Evolutionary conservation across 2,329 filamentous ascomycete species (phyloP), one percentile per base, ranked within the genome.

Genomic region (Ophiostoma quercus): DNA sequence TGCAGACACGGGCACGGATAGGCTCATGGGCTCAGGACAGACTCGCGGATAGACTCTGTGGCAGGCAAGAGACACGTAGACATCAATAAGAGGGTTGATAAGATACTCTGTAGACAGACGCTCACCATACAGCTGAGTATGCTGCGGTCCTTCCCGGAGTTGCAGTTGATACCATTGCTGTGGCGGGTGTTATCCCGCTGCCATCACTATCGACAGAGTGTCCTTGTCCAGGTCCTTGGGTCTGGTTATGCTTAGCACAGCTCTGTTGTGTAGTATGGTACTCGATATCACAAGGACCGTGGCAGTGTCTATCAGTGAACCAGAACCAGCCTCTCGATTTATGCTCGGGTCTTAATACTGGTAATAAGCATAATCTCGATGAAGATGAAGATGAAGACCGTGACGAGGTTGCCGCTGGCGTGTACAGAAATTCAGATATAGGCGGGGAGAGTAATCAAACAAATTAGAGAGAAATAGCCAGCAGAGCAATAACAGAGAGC

Each of bases 221-320:
- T 34, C 11, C 57, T 62, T 32, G 57, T 62, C 57, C 22, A 62
- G 57, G 25, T 62, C 25, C 57, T 34, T 62, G 57, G 57, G 57
- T 57, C 22, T 57, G 5, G 2, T 25, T 12, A 16, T 62, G 25
- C 5, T 19, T 47, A 32, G 54, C 54, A 32, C 14, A 62, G 39
- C 12, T 12, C 39, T 22, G n/a, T 6, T 2, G 16, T 32, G 32
- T 62, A 16, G n/a, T 12, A 57, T 12, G 12, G 11, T n/a, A 25
- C 51, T 57, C 43, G 51, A 57, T 16, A 25, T 12, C 22, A 57
- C 19, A 57, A 57, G 51, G 22, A 57, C 51, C 51, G n/a, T 25
- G 51, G 22, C 51, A 57, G 51, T 57, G 51, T 25, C 9, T 1
- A 9, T 11, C 9, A 4, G 3, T 22, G 51, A 25, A 57, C 51